Base-by-base conservation (phyloP, 306 rosid genomes). In the Dryas drummondii region DNA sequence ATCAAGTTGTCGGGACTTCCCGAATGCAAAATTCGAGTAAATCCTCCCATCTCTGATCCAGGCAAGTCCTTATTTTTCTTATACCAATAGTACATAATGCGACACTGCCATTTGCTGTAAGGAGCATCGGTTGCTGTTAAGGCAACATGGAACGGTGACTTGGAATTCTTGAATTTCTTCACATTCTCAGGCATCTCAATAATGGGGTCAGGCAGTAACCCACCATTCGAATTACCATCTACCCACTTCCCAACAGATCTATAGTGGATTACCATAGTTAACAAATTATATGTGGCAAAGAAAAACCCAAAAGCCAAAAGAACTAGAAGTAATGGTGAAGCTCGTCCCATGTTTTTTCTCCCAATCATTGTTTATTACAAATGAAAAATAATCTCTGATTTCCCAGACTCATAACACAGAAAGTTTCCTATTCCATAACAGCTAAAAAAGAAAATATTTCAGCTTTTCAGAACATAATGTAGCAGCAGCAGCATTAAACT, bases 1-100 rank as follows among this genome's bases (percentile, higher is more conserved):
- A 96, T 96, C 88, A 96, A 85, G 88, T 87, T 96, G 79, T 96
- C 98, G 9, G 98, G 79, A 0, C 62, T 84, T 80, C 99, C 99
- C 0, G 99, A 96, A 81, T 96, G 98, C 77, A 96, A 87, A 85
- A 92, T 87, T 72, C 99, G 81, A 60, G 99, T 92, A 82, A 96
- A 90, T 32, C 98, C 99, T 72, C 99, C 99, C 98, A 96, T 89
- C 76, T 92, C 96, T 4, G 98, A 96, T 12, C 88, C 96, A 48
- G 96, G 97, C 81, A 84, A 22, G 70, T 74, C 84, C 83, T 82
- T 89, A 79, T 74, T 80, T 76, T 78, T 80, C 82, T 87, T 90
- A 78, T 92, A 96, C 99, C 98, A 96, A 80, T 87, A 96, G 78
- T 90, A 96, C 98, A 92, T 92, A 70, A 96, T 86, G 8, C 99